Base-by-base conservation (phyloP, 2,329 filamentous ascomycete genomes). In the Didymella glomerata region DNA sequence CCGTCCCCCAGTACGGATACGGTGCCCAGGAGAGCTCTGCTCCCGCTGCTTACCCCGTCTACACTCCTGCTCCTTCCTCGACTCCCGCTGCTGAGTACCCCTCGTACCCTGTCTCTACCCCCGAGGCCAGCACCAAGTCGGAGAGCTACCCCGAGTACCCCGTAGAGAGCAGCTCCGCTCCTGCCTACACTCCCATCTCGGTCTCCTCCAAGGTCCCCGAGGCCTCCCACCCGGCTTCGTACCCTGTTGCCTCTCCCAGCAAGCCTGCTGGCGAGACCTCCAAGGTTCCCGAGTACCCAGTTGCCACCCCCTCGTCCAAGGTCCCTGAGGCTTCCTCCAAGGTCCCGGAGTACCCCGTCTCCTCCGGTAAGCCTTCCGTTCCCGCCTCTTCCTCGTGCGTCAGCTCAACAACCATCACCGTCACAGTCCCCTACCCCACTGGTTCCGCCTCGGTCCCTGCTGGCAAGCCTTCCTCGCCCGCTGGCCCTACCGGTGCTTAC, bases 321-420 rank as follows among this genome's bases (percentile, higher is more conserved):
- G 49, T 20, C 16, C 44, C 54, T 9, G 47, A 50, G 50, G 38
- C 42, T 44, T 54, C 57, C 44, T 62, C 51, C 57, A 47, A 49
- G 38, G 45, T 62, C 10, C 48, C 48, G 14, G 60, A 54, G 51
- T 54, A 60, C 61, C 48, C 59, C n/a, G 53, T 42, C 45, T 28
- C 54, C 57, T 60, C 49, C 44, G 53, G 58, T 61, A 61, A 61
- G 58, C 58, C 58, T 49, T 53, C 60, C 44, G 36, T 49, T 22
- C 50, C 59, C 30, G 36, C 36, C 36, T 54, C 54, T 30, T 42
- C 50, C 48, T 64, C 65, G 56, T 81, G 79, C 61, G 71, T 74
- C 47, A 75, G 78, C 69, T 80, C 77, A 68, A 70, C 72, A 57
- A 82, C 80, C 63, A 71, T 77, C 63, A 74, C 77, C 57, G 71